phyloP scores from a whole-genome alignment of 768 basidiomycete species.

The Amylocystis lapponica region DNA sequence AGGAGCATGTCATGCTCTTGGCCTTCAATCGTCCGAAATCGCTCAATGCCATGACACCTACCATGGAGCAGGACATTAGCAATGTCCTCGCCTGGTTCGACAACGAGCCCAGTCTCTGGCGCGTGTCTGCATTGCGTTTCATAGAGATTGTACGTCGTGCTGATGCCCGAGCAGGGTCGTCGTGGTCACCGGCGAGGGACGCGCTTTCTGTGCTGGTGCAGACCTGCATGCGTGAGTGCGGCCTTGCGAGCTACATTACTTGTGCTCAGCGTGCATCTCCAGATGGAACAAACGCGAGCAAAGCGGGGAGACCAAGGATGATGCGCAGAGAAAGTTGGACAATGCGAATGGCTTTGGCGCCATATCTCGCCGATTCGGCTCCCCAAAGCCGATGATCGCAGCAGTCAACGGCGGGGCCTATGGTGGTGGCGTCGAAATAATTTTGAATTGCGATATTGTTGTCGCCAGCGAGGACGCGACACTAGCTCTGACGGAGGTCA shows the following conservation, averaged over 20 bases:
- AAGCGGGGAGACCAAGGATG: constrained; percentile 31
- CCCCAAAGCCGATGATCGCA: constrained; percentile 71
- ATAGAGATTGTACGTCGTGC: constrained; percentile 3
- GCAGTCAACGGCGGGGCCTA: constrained; percentile 67
- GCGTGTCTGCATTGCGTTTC: constrained; percentile 14
- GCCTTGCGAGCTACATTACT: background rate
- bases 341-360: constrained; percentile 63
- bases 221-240: constrained; percentile 64
- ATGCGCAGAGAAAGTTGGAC: constrained; percentile 36
- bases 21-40: constrained; percentile 62
- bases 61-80: constrained; percentile 48
- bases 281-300: constrained; percentile 60
- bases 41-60: constrained; percentile 70
- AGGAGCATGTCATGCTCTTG: constrained; percentile 47
- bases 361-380: constrained; percentile 57
- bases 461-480: constrained; percentile 59
- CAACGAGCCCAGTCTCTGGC: constrained; percentile 68
- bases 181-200: constrained; percentile 68
- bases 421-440: constrained; percentile 29
- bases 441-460: constrained; percentile 76
- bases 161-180: constrained; percentile 48
- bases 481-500: constrained; percentile 75
- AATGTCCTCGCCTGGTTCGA: constrained; percentile 68
- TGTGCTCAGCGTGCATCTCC: background rate
- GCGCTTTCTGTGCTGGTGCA: constrained; percentile 73